Evolutionary conservation across 768 basidiomycete genomes (phyloP), one percentile per base, ranked within the genome.

Genomic region (Macrolepiota dolichaula): DNA sequence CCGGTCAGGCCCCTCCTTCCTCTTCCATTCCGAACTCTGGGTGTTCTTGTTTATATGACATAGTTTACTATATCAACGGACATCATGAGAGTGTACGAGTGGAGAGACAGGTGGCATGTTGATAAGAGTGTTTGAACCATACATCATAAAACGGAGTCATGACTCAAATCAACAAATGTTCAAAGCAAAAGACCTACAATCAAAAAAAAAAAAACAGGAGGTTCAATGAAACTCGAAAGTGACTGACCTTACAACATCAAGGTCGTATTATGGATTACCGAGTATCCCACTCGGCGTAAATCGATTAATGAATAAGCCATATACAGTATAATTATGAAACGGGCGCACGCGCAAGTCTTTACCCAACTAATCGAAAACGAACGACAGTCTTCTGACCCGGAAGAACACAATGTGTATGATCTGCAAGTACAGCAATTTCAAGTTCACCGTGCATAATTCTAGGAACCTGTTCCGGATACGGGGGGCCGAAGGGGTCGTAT

Each of bases 351-450:
- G 37, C n/a, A 10, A n/a, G n/a, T n/a, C n/a, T 22, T 74, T 67
- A 80, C 53, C 84, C 82, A 17, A 84, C 70, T 64, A 86, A 74
- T 15, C 77, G 74, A 71, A 85, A 83, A 42, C 80, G 78, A 61
- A 86, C 72, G 63, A 85, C 75, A 9, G 78, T 82, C 55, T 80
- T 77, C 71, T 81, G 78, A 42, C 86, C 86, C n/a, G 79, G 74
- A 64, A 86, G 77, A 62, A 79, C 73, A 6, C 42, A 66, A 67
- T 88, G 86, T 5, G 84, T 79, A 19, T 76, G 74, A 63, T 88
- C 85, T 7, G 81, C 78, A 13, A 85, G 67, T 29, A 83, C 71
- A 11, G 77, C 75, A 24, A 85, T 72, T 65, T 86, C 83, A 38
- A 87, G 68, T 68, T 87, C 84, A n/a, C 84, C 85, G 24, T 74